phyloP scores from a whole-genome alignment of 2,329 filamentous ascomycete genomes.

The Nemania diffusa region DNA sequence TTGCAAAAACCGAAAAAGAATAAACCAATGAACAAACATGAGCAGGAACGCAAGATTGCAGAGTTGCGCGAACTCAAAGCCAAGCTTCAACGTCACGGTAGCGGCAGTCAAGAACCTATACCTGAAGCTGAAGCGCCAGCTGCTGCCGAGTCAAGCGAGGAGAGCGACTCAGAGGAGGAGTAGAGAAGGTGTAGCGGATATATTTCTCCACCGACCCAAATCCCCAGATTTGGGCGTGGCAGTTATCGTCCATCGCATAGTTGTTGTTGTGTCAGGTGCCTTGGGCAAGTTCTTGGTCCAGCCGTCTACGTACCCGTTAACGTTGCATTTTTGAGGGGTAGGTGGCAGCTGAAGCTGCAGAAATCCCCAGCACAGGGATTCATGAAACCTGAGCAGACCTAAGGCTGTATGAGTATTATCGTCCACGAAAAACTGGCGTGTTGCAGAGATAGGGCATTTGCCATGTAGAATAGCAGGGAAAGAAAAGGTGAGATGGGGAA shows the following conservation, averaged over 20 bases:
- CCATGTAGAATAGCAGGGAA: conserved; percentile 32
- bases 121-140: conserved; percentile 41
- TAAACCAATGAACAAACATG: conserved; percentile 79
- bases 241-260: conserved; percentile 3
- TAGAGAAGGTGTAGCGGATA: conserved; percentile 20
- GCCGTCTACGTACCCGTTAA: neutral
- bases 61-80: conserved; percentile 69
- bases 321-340: neutral
- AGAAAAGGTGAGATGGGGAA: conserved; percentile 2
- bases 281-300: conserved; percentile 12
- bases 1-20: conserved; percentile 74
- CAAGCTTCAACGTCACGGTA: conserved; percentile 58
- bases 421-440: conserved; percentile 17
- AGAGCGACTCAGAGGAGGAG: conserved; percentile 49
- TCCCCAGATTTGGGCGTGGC: conserved; percentile 6
- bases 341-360: neutral
- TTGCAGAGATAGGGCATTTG: conserved; percentile 8
- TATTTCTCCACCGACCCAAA: neutral
- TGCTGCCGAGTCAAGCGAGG: conserved; percentile 45
- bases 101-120: conserved; percentile 54
- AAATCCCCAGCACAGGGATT: neutral
- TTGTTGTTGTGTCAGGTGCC: conserved; percentile 12
- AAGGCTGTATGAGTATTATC: conserved; percentile 40
- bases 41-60: conserved; percentile 75
- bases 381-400: conserved; percentile 3